Evolutionary conservation across 306 rosid genomes (phyloP), one percentile per base, ranked within the genome.

Genomic region (Quercus suber): DNA sequence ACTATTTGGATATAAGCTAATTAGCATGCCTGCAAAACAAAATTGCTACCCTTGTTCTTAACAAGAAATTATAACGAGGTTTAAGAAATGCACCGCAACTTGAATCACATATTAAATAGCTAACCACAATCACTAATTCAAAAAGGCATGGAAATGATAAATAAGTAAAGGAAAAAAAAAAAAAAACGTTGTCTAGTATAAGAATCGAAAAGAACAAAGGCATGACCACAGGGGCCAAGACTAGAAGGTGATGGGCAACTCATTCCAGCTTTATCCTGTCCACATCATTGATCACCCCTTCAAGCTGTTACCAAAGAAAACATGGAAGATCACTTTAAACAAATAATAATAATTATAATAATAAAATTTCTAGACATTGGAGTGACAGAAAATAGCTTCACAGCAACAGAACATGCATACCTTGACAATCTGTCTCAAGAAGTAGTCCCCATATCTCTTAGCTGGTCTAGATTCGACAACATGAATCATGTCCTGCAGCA

Each of bases 361-460:
- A 33, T 5, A 37, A 37, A 37, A 37, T 37, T 37, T n/a, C 15
- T 7, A 55, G 14, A 33, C 3, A 49, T 43, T 21, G 30, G 21
- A 25, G 11, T 43, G 65, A n/a, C 10, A 17, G 35, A 28, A 59
- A 17, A 23, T 51, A 27, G 30, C 28, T 30, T 28, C 14, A 79
- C 37, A 75, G 65, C 25, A 61, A 9, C 33, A 72, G 76, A 52
- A 7, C 25, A 37, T 31, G 57, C 90, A 74, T 75, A 95, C 99
- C 94, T 93, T 90, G 76, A 84, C 93, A 76, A 95, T 86, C 84
- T 95, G 99, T 21, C 97, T 98, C 89, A 93, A 84, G 80, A 93
- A 93, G 87, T 85, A 91, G 84, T 96, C 99, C 45, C 97, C 98
- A 41, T 93, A 90, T 31, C 87, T 88, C 79, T 91, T 96, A 71